A percentile compares a stretch with the other conserved stretches of the same genome.
Conservation (phyloP, 208 protist genomes). For the Plasmodiophora brassicae region DNA sequence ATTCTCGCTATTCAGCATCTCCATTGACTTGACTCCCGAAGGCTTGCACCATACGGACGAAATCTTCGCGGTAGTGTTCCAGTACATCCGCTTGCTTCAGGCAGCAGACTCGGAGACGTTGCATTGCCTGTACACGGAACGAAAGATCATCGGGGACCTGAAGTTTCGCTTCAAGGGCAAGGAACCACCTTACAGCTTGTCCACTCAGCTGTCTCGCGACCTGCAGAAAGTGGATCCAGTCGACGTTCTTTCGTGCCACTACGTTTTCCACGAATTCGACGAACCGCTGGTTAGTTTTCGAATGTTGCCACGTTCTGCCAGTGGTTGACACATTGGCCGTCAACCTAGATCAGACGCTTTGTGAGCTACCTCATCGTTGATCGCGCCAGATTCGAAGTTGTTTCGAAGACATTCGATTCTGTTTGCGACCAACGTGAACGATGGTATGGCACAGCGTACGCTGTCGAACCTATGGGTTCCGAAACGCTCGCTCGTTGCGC, state of each 20-base stretch:
- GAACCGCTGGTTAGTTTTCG: neutral
- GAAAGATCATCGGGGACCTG: neutral
- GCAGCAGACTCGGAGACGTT: neutral
- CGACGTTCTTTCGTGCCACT: conserved; percentile 2
- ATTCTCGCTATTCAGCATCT: conserved; percentile 32
- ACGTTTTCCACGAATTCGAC: neutral
- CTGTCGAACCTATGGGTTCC: neutral
- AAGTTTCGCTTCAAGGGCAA: conserved; percentile 32
- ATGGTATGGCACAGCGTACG: neutral
- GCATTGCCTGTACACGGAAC: neutral
- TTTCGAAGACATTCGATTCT: neutral
- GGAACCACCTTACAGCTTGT: neutral
- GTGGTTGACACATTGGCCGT: neutral
- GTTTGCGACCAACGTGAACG: neutral
- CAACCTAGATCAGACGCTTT: neutral
- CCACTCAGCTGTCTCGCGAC: neutral
- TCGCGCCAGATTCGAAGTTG: neutral
- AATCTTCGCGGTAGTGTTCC: neutral
- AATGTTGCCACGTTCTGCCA: neutral
- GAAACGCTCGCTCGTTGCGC: no score
- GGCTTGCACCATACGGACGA: neutral
- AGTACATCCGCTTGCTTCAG: conserved; percentile 28
- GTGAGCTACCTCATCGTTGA: neutral
- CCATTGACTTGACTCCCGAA: conserved; percentile 25
- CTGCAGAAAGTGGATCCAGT: neutral